These are phyloP conservation scores for Lentinus tigrinus DNA, from an alignment of 768 basidiomycete species.

Conservation along the genomic window DNA sequence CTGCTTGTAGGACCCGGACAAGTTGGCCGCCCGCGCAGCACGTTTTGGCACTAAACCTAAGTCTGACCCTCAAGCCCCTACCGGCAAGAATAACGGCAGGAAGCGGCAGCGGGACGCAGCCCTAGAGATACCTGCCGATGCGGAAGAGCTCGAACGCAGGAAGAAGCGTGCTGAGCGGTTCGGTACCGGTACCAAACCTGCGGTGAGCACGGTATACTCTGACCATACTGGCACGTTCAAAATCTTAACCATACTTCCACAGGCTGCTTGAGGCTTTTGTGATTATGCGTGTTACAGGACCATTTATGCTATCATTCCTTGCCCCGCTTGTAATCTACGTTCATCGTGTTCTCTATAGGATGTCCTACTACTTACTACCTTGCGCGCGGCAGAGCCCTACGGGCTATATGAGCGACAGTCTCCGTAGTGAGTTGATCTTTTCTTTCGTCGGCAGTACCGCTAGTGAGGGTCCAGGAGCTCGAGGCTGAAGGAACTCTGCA, in stretches of 20 bases:
- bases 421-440: too few relatives aligned
- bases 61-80: background rate
- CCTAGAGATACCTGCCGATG: constrained; percentile 41
- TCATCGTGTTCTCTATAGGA: too few relatives aligned
- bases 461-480: too few relatives aligned
- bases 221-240: background rate
- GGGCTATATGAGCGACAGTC: too few relatives aligned
- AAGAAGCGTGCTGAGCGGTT: constrained; percentile 68
- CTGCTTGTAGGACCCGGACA: constrained; percentile 42
- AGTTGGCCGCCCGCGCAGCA: constrained; percentile 50
- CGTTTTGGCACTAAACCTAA: constrained; percentile 46
- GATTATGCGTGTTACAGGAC: background rate
- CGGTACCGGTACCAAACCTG: constrained; percentile 29
- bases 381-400: too few relatives aligned
- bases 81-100: constrained; percentile 9
- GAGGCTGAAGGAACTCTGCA: too few relatives aligned
- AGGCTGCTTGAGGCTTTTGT: background rate
- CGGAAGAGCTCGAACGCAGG: constrained; percentile 57
- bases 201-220: constrained; percentile 1
- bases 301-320: background rate
- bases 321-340: background rate
- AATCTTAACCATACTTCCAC: background rate
- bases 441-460: too few relatives aligned
- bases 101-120: constrained; percentile 34
- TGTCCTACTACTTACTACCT: too few relatives aligned